Percentiles rank a stretch among this genome's conserved stretches.
Evolutionary conservation across 768 basidiomycete genomes (phyloP).

Genomic region (Collybiopsis luxurians): DNA sequence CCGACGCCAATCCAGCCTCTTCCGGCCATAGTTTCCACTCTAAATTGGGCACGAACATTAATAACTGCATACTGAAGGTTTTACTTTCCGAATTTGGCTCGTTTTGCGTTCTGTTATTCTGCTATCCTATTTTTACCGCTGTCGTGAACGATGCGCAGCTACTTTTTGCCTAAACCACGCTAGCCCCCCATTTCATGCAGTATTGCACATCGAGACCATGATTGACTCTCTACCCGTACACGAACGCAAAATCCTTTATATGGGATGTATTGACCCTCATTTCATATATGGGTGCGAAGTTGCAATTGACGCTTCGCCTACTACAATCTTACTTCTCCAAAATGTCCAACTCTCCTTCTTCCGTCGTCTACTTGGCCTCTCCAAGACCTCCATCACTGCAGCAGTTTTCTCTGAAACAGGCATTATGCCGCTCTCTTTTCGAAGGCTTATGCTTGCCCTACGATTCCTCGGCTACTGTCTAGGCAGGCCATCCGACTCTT

Average conservation of each 20-base stretch:
- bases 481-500: neutral
- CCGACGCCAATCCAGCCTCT: too few species aligned
- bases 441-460: neutral
- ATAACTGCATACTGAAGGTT: too few species aligned
- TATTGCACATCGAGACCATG: constrained; percentile 9
- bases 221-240: constrained; percentile 9
- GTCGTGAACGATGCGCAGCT: too few species aligned
- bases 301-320: neutral
- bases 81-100: too few species aligned
- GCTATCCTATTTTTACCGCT: too few species aligned
- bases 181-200: neutral
- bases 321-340: neutral
- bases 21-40: too few species aligned
- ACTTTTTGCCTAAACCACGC: too few species aligned
- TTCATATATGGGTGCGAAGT: neutral
- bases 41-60: too few species aligned
- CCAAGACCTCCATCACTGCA: neutral
- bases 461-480: neutral
- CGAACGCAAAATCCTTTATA: constrained; percentile 9
- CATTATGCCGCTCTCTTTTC: neutral
- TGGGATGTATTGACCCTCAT: constrained; percentile 5
- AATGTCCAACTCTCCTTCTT: neutral
- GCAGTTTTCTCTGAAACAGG: neutral
- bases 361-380: neutral
- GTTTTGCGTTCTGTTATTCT: too few species aligned